Conservation (phyloP, 352 stramenopile genomes). For the Vaucheria bursata region DNA sequence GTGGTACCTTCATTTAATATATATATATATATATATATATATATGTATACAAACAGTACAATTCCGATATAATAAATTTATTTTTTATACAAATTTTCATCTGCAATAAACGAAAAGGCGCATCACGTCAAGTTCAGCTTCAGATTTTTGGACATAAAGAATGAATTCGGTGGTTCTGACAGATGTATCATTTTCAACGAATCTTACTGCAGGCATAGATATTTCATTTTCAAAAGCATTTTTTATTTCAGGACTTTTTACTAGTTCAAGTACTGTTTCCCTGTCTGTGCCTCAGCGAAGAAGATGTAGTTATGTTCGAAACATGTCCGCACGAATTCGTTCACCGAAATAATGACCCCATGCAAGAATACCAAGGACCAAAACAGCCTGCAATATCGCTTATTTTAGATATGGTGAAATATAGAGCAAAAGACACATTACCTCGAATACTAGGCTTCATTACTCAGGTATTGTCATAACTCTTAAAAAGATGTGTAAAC, state of each 20-base stretch:
- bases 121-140: too few relatives aligned
- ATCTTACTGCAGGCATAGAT: too few relatives aligned
- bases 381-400: conserved; percentile 68
- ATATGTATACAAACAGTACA: too few relatives aligned
- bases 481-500: neutral
- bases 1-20: too few relatives aligned
- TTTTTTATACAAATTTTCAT: too few relatives aligned
- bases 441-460: conserved; percentile 71
- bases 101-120: too few relatives aligned
- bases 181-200: too few relatives aligned
- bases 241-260: conserved; percentile 74
- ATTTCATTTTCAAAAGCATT: too few relatives aligned
- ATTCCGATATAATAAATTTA: too few relatives aligned
- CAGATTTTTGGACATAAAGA: too few relatives aligned
- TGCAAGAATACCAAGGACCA: conserved; percentile 91
- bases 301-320: conserved; percentile 86
- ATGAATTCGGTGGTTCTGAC: too few relatives aligned
- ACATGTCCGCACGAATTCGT: conserved; percentile 95
- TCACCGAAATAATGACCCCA: conserved; percentile 89
- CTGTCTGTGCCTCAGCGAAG: conserved; percentile 79
- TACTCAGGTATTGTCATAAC: conserved; percentile 51
- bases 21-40: too few relatives aligned
- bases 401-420: conserved; percentile 84
- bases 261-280: conserved; percentile 93
- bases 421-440: conserved; percentile 85